phyloP scores from a whole-genome alignment of 176 grass and related monocot genomes.

The Phoenix roebelenii region DNA sequence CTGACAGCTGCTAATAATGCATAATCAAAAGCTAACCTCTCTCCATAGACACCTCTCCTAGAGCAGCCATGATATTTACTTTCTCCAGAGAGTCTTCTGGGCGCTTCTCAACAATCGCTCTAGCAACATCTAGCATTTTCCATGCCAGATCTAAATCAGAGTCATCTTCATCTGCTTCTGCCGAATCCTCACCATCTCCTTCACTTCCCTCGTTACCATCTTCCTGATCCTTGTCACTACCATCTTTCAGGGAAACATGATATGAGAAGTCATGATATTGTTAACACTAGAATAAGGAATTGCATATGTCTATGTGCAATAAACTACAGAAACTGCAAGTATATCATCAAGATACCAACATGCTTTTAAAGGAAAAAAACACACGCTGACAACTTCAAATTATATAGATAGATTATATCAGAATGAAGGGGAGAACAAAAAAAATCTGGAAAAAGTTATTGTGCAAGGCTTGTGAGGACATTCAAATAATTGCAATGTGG shows the following conservation, averaged over 20 bases:
- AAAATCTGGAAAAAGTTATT: too few relatives aligned
- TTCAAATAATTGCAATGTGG: too few relatives aligned
- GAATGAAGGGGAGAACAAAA: too few relatives aligned
- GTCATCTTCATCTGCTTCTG: conserved; percentile 72
- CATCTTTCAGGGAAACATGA: conserved; percentile 33
- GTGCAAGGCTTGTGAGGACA: too few relatives aligned
- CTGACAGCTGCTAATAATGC: not conserved
- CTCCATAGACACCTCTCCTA: conserved; percentile 87
- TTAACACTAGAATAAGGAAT: too few relatives aligned
- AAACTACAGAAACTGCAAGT: too few relatives aligned
- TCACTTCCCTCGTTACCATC: conserved; percentile 32
- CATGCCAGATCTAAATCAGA: conserved; percentile 93
- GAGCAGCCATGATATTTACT: conserved; percentile 75
- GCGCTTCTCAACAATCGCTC: conserved; percentile 77
- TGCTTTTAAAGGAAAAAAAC: too few relatives aligned
- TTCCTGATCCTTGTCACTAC: conserved; percentile 41
- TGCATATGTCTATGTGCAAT: too few relatives aligned
- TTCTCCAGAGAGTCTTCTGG: conserved; percentile 62
- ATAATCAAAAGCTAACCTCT: conserved; percentile 38
- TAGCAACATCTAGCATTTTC: conserved; percentile 98
- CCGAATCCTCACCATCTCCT: conserved; percentile 57
- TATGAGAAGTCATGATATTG: not conserved
- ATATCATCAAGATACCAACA: too few relatives aligned
- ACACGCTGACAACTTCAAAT: too few relatives aligned
- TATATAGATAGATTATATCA: too few relatives aligned